These are phyloP conservation scores for Naganishia sp. DNA, from an alignment of 1,284 basidiomycete genomes.

Conservation along the genomic window DNA sequence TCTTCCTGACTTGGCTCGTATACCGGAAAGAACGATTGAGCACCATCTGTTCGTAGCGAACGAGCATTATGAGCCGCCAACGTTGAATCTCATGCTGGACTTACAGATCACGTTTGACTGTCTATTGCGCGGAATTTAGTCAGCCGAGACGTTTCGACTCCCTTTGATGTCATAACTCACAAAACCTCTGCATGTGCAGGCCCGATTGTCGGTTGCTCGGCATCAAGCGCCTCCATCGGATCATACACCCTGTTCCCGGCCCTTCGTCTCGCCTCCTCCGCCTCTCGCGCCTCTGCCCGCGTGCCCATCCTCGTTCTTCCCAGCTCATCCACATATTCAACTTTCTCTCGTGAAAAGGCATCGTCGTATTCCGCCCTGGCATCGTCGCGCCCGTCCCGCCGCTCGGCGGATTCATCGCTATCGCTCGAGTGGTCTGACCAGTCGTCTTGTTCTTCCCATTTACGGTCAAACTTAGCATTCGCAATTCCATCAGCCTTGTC, in stretches of 20 bases:
- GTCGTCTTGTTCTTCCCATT: constrained; percentile 59
- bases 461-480: constrained; percentile 68
- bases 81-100: constrained; percentile 26
- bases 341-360: constrained; percentile 32
- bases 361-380: constrained; percentile 9
- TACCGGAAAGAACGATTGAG: constrained; percentile 76
- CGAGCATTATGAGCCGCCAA: neutral
- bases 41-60: constrained; percentile 55
- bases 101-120: constrained; percentile 61
- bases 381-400: constrained; percentile 57
- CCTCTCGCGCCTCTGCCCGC: constrained; percentile 46
- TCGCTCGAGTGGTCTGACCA: constrained; percentile 46
- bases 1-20: constrained; percentile 81
- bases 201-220: constrained; percentile 33
- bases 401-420: constrained; percentile 43
- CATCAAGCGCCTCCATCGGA: constrained; percentile 31
- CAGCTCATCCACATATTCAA: constrained; percentile 54
- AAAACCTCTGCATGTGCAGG: constrained; percentile 49
- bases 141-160: neutral
- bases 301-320: constrained; percentile 50
- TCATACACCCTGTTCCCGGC: constrained; percentile 8
- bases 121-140: constrained; percentile 50
- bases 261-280: constrained; percentile 36
- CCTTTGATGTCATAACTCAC: constrained; percentile 40
- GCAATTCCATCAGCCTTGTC: neutral